Evolutionary conservation across 1,139 yeast genomes (phyloP), one percentile per base, ranked within the genome.

Genomic region (Kodamaea derodonti): DNA sequence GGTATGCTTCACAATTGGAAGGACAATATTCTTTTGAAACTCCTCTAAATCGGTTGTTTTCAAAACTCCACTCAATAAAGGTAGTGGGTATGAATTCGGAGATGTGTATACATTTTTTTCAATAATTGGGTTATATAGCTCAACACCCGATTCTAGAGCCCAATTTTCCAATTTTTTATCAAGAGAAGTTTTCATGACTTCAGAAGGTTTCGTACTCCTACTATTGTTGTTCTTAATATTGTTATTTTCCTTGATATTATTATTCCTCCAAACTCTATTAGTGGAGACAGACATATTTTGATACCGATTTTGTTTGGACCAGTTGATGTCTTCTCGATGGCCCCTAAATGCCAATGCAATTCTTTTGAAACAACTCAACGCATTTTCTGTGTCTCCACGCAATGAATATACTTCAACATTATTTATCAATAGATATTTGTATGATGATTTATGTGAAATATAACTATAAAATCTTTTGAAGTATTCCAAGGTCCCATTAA

Each of bases 381-480:
- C 60, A 3, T 45, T 38, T 2, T 40, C 34, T 3, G 57, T 34
- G 34, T 62, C 51, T 0, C 54, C 57, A 8, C 41, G 31, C 8
- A 42, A 35, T 27, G 70, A 52, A 29, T 55, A 52, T 0, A 65
- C 52, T 44, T 69, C 74, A 5, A 69, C 62, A 18, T 52, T 40
- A 3, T 55, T 43, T 0, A 60, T 50, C 20, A 49, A 42, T 20
- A 69, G 46, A 1, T 57, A 32, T 35, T 58, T 59, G 37, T 56
- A 66, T 1, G 54, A 48, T 5, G 34, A 37, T 26, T 52, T 42
- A 37, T 65, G 62, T n/a, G 60, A 55, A 13, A 50, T 45, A 31
- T 58, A 56, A 0, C 73, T 67, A 46, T 65, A 68, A 40, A 58
- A 69, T 27, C 70, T 44, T 41, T 62, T 60, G 47, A 68, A 65